A percentile compares a stretch with the other conserved stretches of the same genome.
Evolutionary conservation across 164 flowering plant genomes (phyloP).

Genomic region (Paratinospora sagittata): DNA sequence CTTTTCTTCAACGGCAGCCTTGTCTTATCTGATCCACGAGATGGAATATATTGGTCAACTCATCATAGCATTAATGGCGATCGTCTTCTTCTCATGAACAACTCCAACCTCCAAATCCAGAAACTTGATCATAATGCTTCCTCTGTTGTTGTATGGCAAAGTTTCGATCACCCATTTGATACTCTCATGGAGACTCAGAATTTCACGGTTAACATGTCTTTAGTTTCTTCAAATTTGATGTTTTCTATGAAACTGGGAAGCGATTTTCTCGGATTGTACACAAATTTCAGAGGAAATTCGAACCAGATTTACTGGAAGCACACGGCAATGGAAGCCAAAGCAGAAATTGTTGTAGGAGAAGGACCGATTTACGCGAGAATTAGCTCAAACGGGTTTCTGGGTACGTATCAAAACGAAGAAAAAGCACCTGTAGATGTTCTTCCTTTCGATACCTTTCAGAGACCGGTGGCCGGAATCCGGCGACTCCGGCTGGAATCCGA

Average conservation of each 20-base stretch:
- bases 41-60: constrained; percentile 60
- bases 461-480: constrained; percentile 35
- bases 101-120: constrained; percentile 51
- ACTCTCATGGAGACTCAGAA: constrained; percentile 79
- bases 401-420: constrained; percentile 66
- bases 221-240: constrained; percentile 50
- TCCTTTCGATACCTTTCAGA: constrained; percentile 57
- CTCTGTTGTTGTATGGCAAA: constrained; percentile 52
- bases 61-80: constrained; percentile 37
- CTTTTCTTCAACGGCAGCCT: constrained; percentile 74
- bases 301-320: no score
- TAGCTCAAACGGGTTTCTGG: constrained; percentile 64
- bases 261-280: constrained; percentile 52
- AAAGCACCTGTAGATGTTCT: constrained; percentile 55
- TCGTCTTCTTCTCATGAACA: constrained; percentile 40
- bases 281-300: no score
- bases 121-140: constrained; percentile 4
- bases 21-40: constrained; percentile 37
- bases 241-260: constrained; percentile 58
- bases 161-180: constrained; percentile 63
- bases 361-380: constrained; percentile 59
- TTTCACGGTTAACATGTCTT: constrained; percentile 51
- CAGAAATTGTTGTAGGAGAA: constrained; percentile 35
- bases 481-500: constrained; percentile 62
- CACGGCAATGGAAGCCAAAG: no score